These are phyloP conservation scores for Pseudogymnoascus sp. DNA, from an alignment of 2,329 filamentous ascomycete species.

Conservation along the genomic window DNA sequence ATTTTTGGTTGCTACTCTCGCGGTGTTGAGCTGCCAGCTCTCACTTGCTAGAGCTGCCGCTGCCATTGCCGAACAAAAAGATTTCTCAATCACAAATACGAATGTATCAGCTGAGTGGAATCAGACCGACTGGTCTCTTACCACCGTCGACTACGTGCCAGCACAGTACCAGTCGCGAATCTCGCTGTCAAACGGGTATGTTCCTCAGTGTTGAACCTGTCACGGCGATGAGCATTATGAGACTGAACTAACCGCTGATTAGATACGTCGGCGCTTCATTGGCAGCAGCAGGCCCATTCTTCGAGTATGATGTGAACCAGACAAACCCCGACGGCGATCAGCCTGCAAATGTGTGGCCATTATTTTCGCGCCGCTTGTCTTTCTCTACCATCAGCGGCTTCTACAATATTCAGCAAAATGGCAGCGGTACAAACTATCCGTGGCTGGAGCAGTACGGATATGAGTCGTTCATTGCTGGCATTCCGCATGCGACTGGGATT, in stretches of 20 bases:
- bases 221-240: not conserved
- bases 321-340: constrained; percentile 22
- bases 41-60: not conserved
- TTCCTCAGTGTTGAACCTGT: not conserved
- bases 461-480: constrained; percentile 61
- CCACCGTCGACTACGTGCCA: constrained; percentile 19
- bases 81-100: constrained; percentile 23
- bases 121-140: constrained; percentile 25
- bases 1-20: not conserved
- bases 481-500: constrained; percentile 60
- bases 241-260: not conserved
- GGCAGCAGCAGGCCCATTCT: constrained; percentile 25
- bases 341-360: constrained; percentile 56
- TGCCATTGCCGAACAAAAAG: constrained; percentile 14
- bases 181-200: constrained; percentile 27
- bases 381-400: constrained; percentile 63
- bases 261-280: constrained; percentile 27
- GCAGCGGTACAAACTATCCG: constrained; percentile 53
- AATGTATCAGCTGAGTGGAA: constrained; percentile 21
- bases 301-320: constrained; percentile 26
- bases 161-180: constrained; percentile 26
- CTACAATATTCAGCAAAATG: constrained; percentile 50
- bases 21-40: not conserved
- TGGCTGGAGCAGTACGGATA: constrained; percentile 63
- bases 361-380: constrained; percentile 53